Base-by-base conservation (phyloP, 192 early-diverging fungal genomes). In the Podila epicladia region DNA sequence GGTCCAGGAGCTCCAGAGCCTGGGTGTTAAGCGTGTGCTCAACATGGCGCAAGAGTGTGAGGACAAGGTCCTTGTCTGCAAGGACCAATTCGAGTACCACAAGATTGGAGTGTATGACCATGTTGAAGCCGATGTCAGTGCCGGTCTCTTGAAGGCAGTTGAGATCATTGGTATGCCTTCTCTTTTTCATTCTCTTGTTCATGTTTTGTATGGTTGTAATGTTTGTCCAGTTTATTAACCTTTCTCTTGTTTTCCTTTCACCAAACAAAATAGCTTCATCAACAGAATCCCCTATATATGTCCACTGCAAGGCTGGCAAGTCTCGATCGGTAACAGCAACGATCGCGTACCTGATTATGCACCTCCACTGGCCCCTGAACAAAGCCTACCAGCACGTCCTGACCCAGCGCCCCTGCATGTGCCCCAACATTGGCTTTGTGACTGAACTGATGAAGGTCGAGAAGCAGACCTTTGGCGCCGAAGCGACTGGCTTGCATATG, bases 401-500 rank as follows among this genome's bases (percentile, higher is more conserved):
- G 51, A 83, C 87, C 24, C 82, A 85, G 19, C 72, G 93, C 32
- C 87, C 87, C 9, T 88, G 87, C 45, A 88, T 93, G 48, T 89
- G 87, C 57, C 92, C 92, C 20, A 95, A 95, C 71, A 89, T 95
- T 82, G 93, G 93, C 51, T 95, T 95, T 71, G 90, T 93, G 73
- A 82, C 89, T 2, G 89, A 93, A 53, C 53, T 95, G 50, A 86
- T 91, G 87, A 82, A 84, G 48, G 70, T 95, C 11, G 93, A 95
- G 76, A 88, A 88, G 65, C 84, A 85, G 70, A 86, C 88, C 31
- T 71, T 86, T 50, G 92, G 88, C 5, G 59, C 69, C 11, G 73
- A 82, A 38, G 41, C 41, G 41, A 45, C 41, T 45, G 41, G 41
- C 41, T 45, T 45, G 41, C 41, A 45, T 15, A 45, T 45, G 41